Percentiles rank a stretch among this genome's conserved stretches.
Evolutionary conservation across 768 basidiomycete genomes (phyloP).

Genomic region (Omphalotus guepiniiformis): DNA sequence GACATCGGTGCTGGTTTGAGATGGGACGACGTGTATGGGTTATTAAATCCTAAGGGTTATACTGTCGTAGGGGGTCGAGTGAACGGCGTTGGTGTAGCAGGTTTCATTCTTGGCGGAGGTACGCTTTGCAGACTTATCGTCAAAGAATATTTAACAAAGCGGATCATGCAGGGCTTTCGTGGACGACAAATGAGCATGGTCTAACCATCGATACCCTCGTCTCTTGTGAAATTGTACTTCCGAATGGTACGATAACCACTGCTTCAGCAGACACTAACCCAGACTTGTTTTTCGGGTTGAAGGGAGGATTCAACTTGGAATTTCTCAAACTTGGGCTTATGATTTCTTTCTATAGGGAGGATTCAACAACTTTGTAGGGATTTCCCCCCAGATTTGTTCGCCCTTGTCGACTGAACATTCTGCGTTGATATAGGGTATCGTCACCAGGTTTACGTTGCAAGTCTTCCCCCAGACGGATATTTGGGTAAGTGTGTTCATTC

Average conservation of each 20-base stretch:
- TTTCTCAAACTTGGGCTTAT: neutral
- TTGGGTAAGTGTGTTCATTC: conserved; percentile 46
- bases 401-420: neutral
- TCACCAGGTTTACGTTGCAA: conserved; percentile 52
- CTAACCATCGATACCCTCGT: conserved; percentile 35
- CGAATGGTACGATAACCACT: conserved; percentile 30
- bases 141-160: neutral
- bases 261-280: conserved; percentile 27
- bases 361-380: conserved; percentile 50
- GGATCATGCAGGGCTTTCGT: conserved; percentile 37
- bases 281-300: conserved; percentile 39
- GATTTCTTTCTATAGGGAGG: conserved; percentile 50
- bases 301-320: conserved; percentile 18
- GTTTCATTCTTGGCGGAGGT: conserved; percentile 38
- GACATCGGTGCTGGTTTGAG: conserved; percentile 16
- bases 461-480: conserved; percentile 50
- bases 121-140: neutral
- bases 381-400: conserved; percentile 6
- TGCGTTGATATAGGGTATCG: conserved; percentile 40
- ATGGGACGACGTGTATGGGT: conserved; percentile 42
- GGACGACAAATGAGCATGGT: conserved; percentile 38
- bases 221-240: conserved; percentile 35
- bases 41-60: conserved; percentile 29
- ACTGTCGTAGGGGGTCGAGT: conserved; percentile 38
- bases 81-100: conserved; percentile 36